These are phyloP conservation scores for Aspergillus hancockii DNA, from an alignment of 495 filamentous ascomycete species.

Conservation along the genomic window DNA sequence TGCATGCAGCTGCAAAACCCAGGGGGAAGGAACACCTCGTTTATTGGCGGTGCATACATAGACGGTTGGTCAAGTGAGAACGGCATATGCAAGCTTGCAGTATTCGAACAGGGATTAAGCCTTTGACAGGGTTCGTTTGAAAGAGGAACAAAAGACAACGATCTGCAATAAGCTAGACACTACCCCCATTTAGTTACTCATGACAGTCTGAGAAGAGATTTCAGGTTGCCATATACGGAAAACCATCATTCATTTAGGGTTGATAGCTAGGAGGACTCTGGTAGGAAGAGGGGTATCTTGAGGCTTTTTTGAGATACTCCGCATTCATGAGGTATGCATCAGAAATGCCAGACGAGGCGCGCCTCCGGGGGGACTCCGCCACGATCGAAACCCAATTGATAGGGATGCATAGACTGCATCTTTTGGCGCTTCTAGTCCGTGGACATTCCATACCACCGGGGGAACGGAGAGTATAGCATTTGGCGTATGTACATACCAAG, in stretches of 20 bases:
- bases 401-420: constrained; percentile 3
- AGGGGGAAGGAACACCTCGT: constrained; percentile 2
- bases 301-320: neutral
- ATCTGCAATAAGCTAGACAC: neutral
- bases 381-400: constrained; percentile 2
- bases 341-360: neutral
- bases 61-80: constrained; percentile 24
- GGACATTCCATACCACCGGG: neutral
- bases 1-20: constrained; percentile 23
- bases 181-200: neutral
- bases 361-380: neutral
- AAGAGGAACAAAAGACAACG: constrained; percentile 1
- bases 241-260: neutral
- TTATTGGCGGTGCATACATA: constrained; percentile 10
- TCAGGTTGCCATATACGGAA: neutral
- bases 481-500: neutral
- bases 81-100: neutral
- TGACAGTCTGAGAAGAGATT: neutral
- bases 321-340: neutral
- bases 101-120: constrained; percentile 3
- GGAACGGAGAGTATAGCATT: neutral
- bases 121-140: constrained; percentile 5
- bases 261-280: neutral
- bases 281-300: too few relatives aligned
- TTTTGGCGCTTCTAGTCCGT: neutral